Conservation (phyloP, 495 filamentous ascomycete species). For the Patellaria atrata region DNA sequence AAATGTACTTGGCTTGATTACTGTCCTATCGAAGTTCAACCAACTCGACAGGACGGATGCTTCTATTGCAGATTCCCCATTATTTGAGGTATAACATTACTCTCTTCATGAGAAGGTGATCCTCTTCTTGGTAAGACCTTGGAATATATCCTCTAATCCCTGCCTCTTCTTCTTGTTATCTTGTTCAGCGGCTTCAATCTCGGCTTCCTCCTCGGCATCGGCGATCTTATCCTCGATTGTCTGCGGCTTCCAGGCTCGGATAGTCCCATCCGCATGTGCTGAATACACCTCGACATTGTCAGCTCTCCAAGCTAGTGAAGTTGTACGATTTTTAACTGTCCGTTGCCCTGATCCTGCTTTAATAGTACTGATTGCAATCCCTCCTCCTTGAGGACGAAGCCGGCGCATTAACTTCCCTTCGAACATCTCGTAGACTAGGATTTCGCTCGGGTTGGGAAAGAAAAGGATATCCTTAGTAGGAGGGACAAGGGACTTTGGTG, state of each 20-base stretch:
- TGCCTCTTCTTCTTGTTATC: conserved; percentile 27
- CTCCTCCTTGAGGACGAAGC: conserved; percentile 49
- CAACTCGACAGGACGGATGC: too few species aligned
- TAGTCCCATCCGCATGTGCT: conserved; percentile 43
- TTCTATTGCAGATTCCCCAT: too few species aligned
- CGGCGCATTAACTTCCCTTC: conserved; percentile 59
- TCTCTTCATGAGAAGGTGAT: too few species aligned
- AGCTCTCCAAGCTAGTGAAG: conserved; percentile 57
- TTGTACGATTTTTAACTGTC: conserved; percentile 43
- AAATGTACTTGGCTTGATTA: too few species aligned
- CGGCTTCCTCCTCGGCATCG: conserved; percentile 28
- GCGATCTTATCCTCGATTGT: conserved; percentile 30
- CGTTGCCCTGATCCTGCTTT: conserved; percentile 25
- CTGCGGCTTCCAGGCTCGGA: conserved; percentile 42
- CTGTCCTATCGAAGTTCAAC: too few species aligned
- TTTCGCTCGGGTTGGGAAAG: conserved; percentile 64
- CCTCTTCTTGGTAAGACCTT: conserved; percentile 36
- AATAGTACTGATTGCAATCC: conserved; percentile 30
- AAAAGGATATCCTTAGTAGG: conserved; percentile 49
- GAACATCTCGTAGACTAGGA: conserved; percentile 60
- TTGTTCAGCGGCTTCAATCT: conserved; percentile 30
- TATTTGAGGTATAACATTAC: too few species aligned
- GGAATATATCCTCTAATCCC: conserved; percentile 39
- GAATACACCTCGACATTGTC: conserved; percentile 40
- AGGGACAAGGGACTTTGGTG: conserved; percentile 37